Percentiles rank a stretch among this genome's conserved stretches.
phyloP scores from a whole-genome alignment of 176 grass and related monocot species.

The Pharus latifolius region DNA sequence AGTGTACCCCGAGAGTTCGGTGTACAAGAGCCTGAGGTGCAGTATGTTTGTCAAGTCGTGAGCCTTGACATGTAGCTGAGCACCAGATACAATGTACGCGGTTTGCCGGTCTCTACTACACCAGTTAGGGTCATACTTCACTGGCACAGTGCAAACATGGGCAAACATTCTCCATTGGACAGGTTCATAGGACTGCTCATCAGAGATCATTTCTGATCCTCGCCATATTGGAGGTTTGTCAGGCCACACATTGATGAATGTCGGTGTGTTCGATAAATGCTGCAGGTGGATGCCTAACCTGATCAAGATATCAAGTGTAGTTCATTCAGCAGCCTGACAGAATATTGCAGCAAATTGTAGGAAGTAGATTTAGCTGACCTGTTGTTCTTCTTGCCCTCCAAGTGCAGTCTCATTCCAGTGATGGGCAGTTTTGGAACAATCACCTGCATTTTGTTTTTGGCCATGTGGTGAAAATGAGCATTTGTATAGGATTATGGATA shows the following conservation, averaged over 20 bases:
- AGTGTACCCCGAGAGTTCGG: conserved; percentile 35
- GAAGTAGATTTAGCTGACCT: conserved; percentile 10
- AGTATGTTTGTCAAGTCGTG: conserved; percentile 34
- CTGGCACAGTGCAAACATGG: conserved; percentile 58
- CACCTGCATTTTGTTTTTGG: conserved; percentile 43
- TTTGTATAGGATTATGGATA: not conserved
- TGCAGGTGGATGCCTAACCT: conserved; percentile 82
- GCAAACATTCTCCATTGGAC: conserved; percentile 75
- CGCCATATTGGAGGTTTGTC: conserved; percentile 32
- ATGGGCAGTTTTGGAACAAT: conserved; percentile 47
- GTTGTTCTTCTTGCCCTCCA: conserved; percentile 87
- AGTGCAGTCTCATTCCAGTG: conserved; percentile 81
- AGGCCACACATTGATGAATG: conserved; percentile 20
- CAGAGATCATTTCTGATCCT: conserved; percentile 50
- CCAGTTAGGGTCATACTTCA: conserved; percentile 68
- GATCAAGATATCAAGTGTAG: not conserved
- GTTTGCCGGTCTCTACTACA: not conserved
- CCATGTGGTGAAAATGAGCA: not conserved
- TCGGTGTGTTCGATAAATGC: conserved; percentile 49
- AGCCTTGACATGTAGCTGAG: conserved; percentile 47
- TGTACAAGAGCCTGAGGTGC: conserved; percentile 69
- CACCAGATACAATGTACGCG: conserved; percentile 59
- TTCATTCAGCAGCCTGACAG: not conserved
- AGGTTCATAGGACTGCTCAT: conserved; percentile 61
- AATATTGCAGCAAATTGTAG: not conserved